Evolutionary conservation across 345 rosid genomes (phyloP).

Genomic region (Lagerstroemia speciosa): DNA sequence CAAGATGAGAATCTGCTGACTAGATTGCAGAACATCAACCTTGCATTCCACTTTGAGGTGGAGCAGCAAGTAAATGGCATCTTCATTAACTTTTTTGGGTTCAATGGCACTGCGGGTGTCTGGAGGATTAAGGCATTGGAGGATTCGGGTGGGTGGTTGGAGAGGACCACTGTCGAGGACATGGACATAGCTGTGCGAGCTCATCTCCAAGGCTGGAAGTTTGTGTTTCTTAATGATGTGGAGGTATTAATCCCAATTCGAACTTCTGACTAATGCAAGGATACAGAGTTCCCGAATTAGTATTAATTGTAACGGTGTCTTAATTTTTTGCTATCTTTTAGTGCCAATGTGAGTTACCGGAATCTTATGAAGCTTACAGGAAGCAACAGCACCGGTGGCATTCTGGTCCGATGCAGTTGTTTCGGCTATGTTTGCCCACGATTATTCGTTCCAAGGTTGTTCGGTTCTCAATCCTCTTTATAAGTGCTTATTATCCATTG

Average conservation of each 20-base stretch:
- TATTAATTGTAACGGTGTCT: background rate
- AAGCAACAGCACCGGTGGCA: constrained; percentile 56
- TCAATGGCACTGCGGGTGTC: constrained; percentile 69
- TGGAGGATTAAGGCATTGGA: constrained; percentile 52
- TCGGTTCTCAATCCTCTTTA: no score
- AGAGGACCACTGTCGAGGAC: constrained; percentile 52
- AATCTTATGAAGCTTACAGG: constrained; percentile 48
- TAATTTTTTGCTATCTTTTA: constrained; percentile 6
- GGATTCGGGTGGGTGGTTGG: constrained; percentile 48
- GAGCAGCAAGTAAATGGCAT: constrained; percentile 70
- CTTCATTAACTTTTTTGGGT: constrained; percentile 59
- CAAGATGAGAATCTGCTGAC: constrained; percentile 56
- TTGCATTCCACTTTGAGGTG: constrained; percentile 69
- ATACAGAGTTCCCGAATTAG: background rate
- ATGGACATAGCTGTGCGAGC: constrained; percentile 57
- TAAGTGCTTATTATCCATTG: no score
- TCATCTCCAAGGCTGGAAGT: constrained; percentile 48
- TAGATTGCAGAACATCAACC: constrained; percentile 54
- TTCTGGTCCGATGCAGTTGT: constrained; percentile 54
- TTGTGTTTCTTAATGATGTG: constrained; percentile 42
- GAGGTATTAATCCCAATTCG: constrained; percentile 23
- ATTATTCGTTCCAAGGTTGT: constrained; percentile 33
- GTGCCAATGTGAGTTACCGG: constrained; percentile 55
- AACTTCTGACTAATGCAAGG: background rate
- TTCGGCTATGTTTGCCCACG: constrained; percentile 37